Evolutionary conservation across 1,139 yeast species (phyloP).

Genomic region (Hyphopichia khmerensis): DNA sequence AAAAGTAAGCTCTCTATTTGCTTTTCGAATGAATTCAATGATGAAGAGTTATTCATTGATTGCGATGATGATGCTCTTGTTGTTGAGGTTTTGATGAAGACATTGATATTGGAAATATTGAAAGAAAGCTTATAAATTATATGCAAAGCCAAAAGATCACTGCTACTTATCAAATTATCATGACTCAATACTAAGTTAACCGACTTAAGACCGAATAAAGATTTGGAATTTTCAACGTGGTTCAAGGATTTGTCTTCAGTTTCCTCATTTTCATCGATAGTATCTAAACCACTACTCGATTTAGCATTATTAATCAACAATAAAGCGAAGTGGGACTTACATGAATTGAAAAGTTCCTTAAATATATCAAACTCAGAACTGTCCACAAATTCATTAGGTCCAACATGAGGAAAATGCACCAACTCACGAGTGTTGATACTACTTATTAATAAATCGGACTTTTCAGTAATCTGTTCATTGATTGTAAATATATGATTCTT

Average conservation of each 20-base stretch:
- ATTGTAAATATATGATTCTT: conserved; percentile 28
- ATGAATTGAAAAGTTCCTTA: conserved; percentile 23
- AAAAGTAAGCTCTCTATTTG: conserved; percentile 19
- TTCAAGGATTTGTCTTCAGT: conserved; percentile 3
- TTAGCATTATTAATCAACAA: conserved; percentile 20
- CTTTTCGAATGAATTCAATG: conserved; percentile 15
- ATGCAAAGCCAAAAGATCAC: conserved; percentile 32
- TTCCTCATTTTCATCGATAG: conserved; percentile 7
- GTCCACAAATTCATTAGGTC: conserved; percentile 8
- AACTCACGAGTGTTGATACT: conserved; percentile 21
- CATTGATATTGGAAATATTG: conserved; percentile 15
- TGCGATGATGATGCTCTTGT: conserved; percentile 7
- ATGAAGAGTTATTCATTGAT: not conserved
- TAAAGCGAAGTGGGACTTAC: conserved; percentile 32
- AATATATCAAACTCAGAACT: conserved; percentile 19
- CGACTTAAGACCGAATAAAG: conserved; percentile 16
- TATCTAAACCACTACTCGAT: not conserved
- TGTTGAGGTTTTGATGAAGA: conserved; percentile 18
- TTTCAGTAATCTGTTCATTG: conserved; percentile 28
- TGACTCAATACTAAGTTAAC: conserved; percentile 28
- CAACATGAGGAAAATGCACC: conserved; percentile 1
- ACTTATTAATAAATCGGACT: conserved; percentile 25
- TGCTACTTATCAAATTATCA: conserved; percentile 32
- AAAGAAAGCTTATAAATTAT: conserved; percentile 20
- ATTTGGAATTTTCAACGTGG: conserved; percentile 3